Percentiles rank a stretch among this genome's conserved stretches.
These are phyloP conservation scores for Aspergillus sergii DNA, from an alignment of 2,329 filamentous ascomycete genomes.

Conservation along the genomic window DNA sequence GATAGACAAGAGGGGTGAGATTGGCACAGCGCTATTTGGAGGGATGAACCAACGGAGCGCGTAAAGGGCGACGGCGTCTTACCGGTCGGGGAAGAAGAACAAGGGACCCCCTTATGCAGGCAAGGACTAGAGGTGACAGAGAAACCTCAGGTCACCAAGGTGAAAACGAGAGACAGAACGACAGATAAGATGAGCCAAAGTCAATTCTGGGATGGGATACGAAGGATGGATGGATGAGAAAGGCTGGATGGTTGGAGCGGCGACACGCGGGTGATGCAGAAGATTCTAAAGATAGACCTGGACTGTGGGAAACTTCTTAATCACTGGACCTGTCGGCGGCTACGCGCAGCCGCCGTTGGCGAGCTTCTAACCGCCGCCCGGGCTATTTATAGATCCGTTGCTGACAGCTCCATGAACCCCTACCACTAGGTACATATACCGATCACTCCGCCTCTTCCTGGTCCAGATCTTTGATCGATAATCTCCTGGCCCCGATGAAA, in stretches of 20 bases:
- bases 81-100: constrained; percentile 7
- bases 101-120: neutral
- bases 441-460: neutral
- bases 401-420: neutral
- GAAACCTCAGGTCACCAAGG: neutral
- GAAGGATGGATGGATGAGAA: constrained; percentile 22
- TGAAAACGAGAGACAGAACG: constrained; percentile 4
- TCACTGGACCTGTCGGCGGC: constrained; percentile 9
- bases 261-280: constrained; percentile 32
- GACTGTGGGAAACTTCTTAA: constrained; percentile 11
- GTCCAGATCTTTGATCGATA: neutral
- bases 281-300: constrained; percentile 37
- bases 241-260: constrained; percentile 15
- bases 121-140: constrained; percentile 1
- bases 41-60: constrained; percentile 10
- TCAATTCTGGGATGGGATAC: constrained; percentile 20
- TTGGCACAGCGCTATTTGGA: constrained; percentile 14
- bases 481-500: neutral
- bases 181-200: constrained; percentile 5
- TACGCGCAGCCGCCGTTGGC: constrained; percentile 15
- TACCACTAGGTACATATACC: neutral
- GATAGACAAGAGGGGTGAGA: constrained; percentile 12
- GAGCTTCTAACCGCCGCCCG: constrained; percentile 10
- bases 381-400: constrained; percentile 15
- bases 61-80: constrained; percentile 4